phyloP scores from a whole-genome alignment of 768 basidiomycete genomes.

The Leucosporidium creatinivorum region DNA sequence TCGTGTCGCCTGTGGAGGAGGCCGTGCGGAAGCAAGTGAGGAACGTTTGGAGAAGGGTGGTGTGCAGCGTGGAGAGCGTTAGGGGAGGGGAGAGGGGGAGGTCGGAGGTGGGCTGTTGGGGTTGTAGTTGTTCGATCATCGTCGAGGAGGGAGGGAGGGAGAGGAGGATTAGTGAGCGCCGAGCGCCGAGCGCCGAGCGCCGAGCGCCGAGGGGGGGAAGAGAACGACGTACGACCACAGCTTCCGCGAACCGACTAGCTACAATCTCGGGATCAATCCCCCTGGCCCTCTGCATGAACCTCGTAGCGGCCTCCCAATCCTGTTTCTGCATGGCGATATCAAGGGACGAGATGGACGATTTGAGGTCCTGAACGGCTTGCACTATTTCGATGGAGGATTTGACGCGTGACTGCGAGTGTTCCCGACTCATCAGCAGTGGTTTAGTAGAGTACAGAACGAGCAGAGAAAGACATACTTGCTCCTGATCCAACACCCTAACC shows the following conservation, averaged over 20 bases:
- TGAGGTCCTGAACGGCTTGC: conserved; percentile 87
- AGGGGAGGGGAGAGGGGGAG: conserved; percentile 78
- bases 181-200: background rate
- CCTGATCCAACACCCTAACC: conserved; percentile 80
- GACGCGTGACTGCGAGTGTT: conserved; percentile 46
- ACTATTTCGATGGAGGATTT: conserved; percentile 85
- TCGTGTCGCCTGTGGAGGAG: conserved; percentile 44
- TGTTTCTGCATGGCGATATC: conserved; percentile 61
- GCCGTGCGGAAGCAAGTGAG: conserved; percentile 72
- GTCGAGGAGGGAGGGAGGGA: background rate
- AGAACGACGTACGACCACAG: conserved; percentile 63
- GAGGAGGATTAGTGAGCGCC: background rate
- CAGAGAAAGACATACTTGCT: conserved; percentile 60
- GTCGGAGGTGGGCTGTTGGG: conserved; percentile 73
- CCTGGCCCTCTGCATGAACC: conserved; percentile 87
- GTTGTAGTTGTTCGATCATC: conserved; percentile 40
- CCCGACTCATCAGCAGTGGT: background rate
- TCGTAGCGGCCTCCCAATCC: conserved; percentile 93
- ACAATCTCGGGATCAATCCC: conserved; percentile 68
- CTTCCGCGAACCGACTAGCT: conserved; percentile 75
- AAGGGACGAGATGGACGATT: conserved; percentile 60
- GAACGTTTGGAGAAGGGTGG: conserved; percentile 69
- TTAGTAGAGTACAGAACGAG: background rate
- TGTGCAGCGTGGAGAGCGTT: conserved; percentile 66
- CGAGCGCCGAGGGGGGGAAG: background rate